Base-by-base conservation (phyloP, 768 basidiomycete species). In the Leccinum longicurvipes region DNA sequence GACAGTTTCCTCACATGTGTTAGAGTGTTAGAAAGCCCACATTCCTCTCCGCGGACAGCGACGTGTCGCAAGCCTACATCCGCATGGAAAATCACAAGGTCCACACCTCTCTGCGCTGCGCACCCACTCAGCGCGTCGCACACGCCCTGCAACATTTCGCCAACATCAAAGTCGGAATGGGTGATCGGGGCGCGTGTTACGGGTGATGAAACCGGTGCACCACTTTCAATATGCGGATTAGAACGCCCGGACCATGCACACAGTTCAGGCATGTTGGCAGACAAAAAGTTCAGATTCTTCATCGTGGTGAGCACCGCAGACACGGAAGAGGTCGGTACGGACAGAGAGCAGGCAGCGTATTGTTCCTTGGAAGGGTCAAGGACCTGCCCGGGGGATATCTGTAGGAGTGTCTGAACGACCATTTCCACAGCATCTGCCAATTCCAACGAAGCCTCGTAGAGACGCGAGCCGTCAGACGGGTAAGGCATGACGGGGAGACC, bases 321-420 rank as follows among this genome's bases (percentile, higher is more conserved):
- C 72, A 98, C 80, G 60, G 88, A 91, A 6, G 93, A 82, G 0
- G 90, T 90, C 10, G 94, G 95, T 44, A 97, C 82, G 34, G 91
- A 86, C 24, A 98, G 72, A 2, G 93, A 82, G 69, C 91, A 96
- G 24, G 91, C 88, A 2, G 93, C 89, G 66, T 93, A 89, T 67
- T 94, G 93, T 66, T 98, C 94, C 70, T 91, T 95, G 3, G 89
- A 86, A n/a, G 90, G 84, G 67, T 97, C 93, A 46, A 97, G 80
- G 19, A 97, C 75, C 71, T 98, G 95, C 0, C 89, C 83, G 4
- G 94, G 93, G 0, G 91, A 91, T 60, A 97, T 79, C 64, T 95
- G 93, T 3, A 97, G 80, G 62, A 98, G 82, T 2, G 91, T 95
- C 69, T 97, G 93, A 36, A 96, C 87, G 56, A 91, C 84, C 76